Evolutionary conservation across 139 green algal species (phyloP).

Genomic region (Chlorella vulgaris): DNA sequence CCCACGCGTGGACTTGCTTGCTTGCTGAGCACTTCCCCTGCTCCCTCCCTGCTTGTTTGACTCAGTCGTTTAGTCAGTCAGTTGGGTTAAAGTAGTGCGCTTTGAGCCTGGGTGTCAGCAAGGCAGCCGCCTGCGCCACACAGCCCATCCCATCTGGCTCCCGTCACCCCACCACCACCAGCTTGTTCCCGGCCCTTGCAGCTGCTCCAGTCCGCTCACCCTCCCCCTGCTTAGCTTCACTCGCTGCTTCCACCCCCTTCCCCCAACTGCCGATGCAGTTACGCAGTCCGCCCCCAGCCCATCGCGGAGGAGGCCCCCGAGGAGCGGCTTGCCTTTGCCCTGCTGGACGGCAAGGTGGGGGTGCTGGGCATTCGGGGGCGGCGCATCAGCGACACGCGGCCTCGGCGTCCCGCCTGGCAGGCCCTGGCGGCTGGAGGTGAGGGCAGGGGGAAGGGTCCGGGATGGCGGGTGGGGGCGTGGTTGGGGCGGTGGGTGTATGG

Average conservation of each 20-base stretch:
- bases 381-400: constrained; percentile 64
- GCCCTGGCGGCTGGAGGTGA: constrained; percentile 42
- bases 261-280: not conserved
- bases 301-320: constrained; percentile 43
- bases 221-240: not conserved
- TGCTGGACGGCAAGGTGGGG: constrained; percentile 62
- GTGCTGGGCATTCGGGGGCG: constrained; percentile 52
- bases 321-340: constrained; percentile 70
- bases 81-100: no score
- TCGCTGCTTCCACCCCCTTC: no score
- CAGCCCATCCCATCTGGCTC: no score
- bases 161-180: no score
- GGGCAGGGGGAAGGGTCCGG: not conserved
- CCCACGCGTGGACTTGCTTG: no score
- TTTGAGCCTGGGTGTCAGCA: no score
- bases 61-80: no score
- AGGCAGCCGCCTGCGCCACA: no score
- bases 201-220: not conserved
- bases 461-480: not conserved
- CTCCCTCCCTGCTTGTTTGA: no score
- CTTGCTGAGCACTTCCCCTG: no score
- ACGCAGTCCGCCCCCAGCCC: not conserved
- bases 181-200: not conserved
- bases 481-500: no score
- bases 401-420: constrained; percentile 54